Evolutionary conservation across 2,329 filamentous ascomycete genomes (phyloP).

Genomic region (Ceratocystis eucalypticola): DNA sequence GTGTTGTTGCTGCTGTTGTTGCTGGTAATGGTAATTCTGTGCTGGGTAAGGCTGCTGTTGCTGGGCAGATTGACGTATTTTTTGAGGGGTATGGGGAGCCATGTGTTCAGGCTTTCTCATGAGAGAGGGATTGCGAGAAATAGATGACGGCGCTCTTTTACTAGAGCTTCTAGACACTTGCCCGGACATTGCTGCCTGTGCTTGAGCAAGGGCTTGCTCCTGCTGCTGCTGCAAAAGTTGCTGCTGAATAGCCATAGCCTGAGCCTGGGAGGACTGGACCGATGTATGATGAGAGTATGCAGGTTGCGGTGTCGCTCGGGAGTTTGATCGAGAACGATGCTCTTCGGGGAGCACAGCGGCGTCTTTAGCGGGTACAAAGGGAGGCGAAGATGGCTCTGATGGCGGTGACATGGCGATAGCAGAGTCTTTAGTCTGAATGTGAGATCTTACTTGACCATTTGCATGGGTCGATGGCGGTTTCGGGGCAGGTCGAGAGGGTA

Average conservation of each 20-base stretch:
- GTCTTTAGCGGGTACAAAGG: constrained; percentile 40
- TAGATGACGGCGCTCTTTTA: constrained; percentile 45
- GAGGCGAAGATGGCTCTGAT: constrained; percentile 40
- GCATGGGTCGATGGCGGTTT: constrained; percentile 57
- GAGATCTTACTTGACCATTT: constrained; percentile 36
- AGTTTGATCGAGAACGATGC: constrained; percentile 55
- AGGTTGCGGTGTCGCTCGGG: constrained; percentile 40
- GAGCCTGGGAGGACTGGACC: constrained; percentile 25
- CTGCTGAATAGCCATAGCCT: constrained; percentile 38
- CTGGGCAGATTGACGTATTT: constrained; percentile 11
- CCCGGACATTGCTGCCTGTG: constrained; percentile 61
- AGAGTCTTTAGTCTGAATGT: constrained; percentile 47
- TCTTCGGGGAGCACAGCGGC: constrained; percentile 50
- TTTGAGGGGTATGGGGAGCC: constrained; percentile 4
- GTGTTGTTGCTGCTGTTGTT: constrained; percentile 15
- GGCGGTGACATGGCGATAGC: constrained; percentile 48
- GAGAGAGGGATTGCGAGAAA: constrained; percentile 33
- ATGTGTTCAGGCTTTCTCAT: constrained; percentile 25
- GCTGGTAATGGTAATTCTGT: constrained; percentile 18
- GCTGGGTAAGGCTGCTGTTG: constrained; percentile 14
- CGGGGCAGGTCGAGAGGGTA: constrained; percentile 75
- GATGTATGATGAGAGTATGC: constrained; percentile 29
- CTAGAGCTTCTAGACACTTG: constrained; percentile 61
- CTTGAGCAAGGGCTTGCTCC: constrained; percentile 66
- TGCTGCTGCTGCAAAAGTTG: constrained; percentile 62